A percentile compares a stretch with the other conserved stretches of the same genome.
These are phyloP conservation scores for Discostella stelligeroides DNA, from an alignment of 108 stramenopile genomes.

Conservation along the genomic window DNA sequence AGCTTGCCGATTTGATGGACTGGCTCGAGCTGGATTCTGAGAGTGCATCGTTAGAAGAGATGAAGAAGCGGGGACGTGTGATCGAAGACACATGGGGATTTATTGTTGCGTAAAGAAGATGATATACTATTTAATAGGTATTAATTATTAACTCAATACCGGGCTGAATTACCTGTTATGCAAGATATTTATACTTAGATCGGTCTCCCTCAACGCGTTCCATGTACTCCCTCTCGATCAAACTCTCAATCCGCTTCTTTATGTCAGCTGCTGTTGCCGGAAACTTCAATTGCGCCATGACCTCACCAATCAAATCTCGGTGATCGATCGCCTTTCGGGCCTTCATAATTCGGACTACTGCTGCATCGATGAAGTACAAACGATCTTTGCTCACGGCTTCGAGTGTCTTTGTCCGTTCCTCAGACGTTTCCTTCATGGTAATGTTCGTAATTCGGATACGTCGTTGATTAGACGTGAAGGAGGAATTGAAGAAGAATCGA, in stretches of 20 bases:
- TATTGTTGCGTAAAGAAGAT: slow-evolving; percentile 41
- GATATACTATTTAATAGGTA: no score
- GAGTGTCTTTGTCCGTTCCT: slow-evolving; percentile 91
- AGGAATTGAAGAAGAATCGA: slow-evolving; percentile 76
- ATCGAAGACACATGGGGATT: slow-evolving; percentile 73
- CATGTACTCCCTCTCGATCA: slow-evolving; percentile 98
- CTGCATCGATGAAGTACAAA: slow-evolving; percentile 95
- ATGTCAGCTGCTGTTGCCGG: slow-evolving; percentile 85
- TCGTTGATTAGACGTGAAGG: slow-evolving; percentile 82
- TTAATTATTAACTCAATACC: no score
- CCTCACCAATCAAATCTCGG: slow-evolving; percentile 85
- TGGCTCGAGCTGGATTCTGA: slow-evolving; percentile 82
- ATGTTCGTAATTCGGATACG: slow-evolving; percentile 96
- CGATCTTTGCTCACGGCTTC: slow-evolving; percentile 93
- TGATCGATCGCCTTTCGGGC: slow-evolving; percentile 94
- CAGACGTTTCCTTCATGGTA: slow-evolving; percentile 91
- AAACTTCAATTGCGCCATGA: slow-evolving; percentile 92
- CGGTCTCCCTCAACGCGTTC: slow-evolving; percentile 90
- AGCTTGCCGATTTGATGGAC: slow-evolving; percentile 73
- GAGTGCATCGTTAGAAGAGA: slow-evolving; percentile 68
- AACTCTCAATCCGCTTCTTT: slow-evolving; percentile 95
- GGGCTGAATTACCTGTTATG: slow-evolving; percentile 50
- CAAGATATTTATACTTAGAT: slow-evolving; percentile 95
- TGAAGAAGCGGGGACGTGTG: slow-evolving; percentile 67
- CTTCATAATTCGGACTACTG: slow-evolving; percentile 98